A percentile compares a stretch with the other conserved stretches of the same genome.
phyloP scores from a whole-genome alignment of 768 basidiomycete species.

The Russula griseocarnosa region DNA sequence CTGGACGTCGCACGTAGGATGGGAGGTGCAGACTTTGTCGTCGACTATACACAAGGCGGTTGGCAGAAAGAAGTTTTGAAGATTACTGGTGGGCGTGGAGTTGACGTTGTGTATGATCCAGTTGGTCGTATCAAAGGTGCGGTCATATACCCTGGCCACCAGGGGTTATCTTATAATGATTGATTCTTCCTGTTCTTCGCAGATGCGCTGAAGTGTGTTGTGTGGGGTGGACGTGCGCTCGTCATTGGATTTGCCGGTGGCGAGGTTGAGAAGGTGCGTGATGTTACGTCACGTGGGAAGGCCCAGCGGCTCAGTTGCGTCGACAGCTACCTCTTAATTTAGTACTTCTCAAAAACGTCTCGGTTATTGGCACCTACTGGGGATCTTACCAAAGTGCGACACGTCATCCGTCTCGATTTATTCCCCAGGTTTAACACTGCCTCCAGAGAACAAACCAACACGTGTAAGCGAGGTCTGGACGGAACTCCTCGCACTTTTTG shows the following conservation, averaged over 20 bases:
- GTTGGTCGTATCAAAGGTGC: constrained; percentile 72
- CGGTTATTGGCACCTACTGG: constrained; percentile 10
- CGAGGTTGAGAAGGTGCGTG: constrained; percentile 69
- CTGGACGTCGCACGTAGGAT: constrained; percentile 67
- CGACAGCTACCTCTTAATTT: constrained; percentile 66
- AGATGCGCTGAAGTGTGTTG: constrained; percentile 90
- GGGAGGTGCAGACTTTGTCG: constrained; percentile 77
- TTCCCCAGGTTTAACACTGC: background rate
- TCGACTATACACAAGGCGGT: constrained; percentile 71
- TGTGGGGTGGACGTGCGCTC: constrained; percentile 88
- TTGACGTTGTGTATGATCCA: constrained; percentile 83
- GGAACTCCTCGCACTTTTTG: constrained; percentile 66
- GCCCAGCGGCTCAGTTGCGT: background rate
- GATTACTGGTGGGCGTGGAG: constrained; percentile 81
- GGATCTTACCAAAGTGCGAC: constrained; percentile 4
- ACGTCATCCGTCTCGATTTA: background rate
- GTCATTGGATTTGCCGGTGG: constrained; percentile 94
- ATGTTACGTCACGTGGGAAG: background rate
- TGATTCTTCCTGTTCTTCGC: constrained; percentile 22
- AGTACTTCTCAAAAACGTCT: constrained; percentile 34
- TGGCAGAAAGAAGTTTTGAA: constrained; percentile 91
- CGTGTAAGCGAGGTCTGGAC: constrained; percentile 69
- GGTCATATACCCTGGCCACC: constrained; percentile 8
- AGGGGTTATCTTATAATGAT: background rate
- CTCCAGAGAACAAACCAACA: constrained; percentile 58